Evolutionary conservation across 177 flowering plant species (phyloP), one percentile per base, ranked within the genome.

Genomic region (Tripterygium wilfordii): DNA sequence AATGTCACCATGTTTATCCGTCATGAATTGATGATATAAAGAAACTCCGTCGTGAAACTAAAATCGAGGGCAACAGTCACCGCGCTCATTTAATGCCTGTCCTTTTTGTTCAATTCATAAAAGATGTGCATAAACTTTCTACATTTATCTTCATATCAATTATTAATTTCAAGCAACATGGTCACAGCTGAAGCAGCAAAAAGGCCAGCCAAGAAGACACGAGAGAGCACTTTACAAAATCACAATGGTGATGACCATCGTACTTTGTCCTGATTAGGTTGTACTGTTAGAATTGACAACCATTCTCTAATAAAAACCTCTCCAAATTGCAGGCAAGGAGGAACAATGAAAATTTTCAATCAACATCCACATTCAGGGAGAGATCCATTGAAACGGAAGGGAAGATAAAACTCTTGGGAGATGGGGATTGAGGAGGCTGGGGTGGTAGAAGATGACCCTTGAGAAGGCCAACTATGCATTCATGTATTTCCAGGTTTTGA

Each of bases 141-240:
- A 24, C 46, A 2, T 32, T 4, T 33, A 7, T 16, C 16, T 42
- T 60, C 30, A 15, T 36, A 2, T 24, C 24, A 18, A 27, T 33
- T 12, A 0, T 20, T 48, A 24, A 36, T 29, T 18, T 37, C 51
- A 8, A 8, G 42, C 10, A 26, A 26, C 42, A 10, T 57, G 36
- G 24, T 62, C 56, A 43, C 80, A 85, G 89, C 77, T 40, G 61
- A 54, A 66, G 32, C 63, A 29, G 51, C 48, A 32, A 78, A 69
- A 64, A 51, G 60, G 53, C 53, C 32, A 35, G 72, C 55, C 28
- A 75, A 69, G 58, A 79, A 74, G 57, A 36, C 72, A 19, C 56
- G 49, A 36, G 58, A 49, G 20, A 49, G 8, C 45, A 16, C 56
- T 35, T 2, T 27, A 2, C 24, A 4, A 23, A 41, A 46, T 19